Base-by-base conservation (phyloP, 2,329 filamentous ascomycete genomes). In the Sarocladiaceae sp. region DNA sequence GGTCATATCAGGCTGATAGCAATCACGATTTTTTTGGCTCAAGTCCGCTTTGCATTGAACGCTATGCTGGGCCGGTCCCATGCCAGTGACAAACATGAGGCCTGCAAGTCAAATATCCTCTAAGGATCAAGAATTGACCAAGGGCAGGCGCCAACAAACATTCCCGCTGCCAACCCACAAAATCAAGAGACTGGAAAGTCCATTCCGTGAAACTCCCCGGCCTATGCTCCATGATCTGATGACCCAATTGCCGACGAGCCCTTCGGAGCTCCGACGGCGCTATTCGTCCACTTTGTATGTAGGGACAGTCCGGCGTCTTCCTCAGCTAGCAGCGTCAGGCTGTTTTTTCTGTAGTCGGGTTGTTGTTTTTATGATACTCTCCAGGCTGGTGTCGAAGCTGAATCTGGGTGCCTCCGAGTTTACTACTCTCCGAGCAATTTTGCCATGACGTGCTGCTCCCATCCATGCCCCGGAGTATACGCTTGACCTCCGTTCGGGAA, bases 361-460 rank as follows among this genome's bases (percentile, higher is more conserved):
- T n/a, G n/a, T n/a, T n/a, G n/a, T n/a, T n/a, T n/a, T n/a, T n/a
- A n/a, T n/a, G n/a, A n/a, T n/a, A n/a, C n/a, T n/a, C n/a, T n/a
- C n/a, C n/a, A n/a, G n/a, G n/a, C n/a, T n/a, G n/a, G n/a, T n/a
- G n/a, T n/a, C n/a, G n/a, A n/a, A n/a, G n/a, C n/a, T n/a, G n/a
- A n/a, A n/a, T n/a, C n/a, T n/a, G n/a, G n/a, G n/a, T n/a, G n/a
- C n/a, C n/a, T n/a, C n/a, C n/a, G n/a, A n/a, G n/a, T 39, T 47
- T 63, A 83, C 59, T 79, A 76, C 64, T 96, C 90, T 29, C 86
- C 86, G 26, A 96, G 80, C 6, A 97, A 75, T 47, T 85, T 76
- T 15, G 88, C 87, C 0, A 88, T 95, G 50, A 97, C 83, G 53
- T 95, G 37, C 23, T 41, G 37, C 24, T 41, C 37, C 37, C 37